Conservation (phyloP, 345 rosid species). For the Cardamine occulta region DNA sequence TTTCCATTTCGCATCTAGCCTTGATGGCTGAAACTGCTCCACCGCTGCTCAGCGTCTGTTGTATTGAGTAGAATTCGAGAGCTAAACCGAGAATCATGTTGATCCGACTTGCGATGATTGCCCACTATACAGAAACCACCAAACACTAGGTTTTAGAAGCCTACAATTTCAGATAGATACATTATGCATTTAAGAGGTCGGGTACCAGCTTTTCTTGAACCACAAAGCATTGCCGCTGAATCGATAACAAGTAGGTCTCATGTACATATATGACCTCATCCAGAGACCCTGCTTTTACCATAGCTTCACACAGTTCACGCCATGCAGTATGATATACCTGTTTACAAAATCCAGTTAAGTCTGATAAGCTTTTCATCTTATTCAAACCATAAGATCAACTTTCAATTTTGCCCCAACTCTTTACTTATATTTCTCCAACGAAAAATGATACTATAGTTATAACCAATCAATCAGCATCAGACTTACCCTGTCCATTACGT, state of each 20-base stretch:
- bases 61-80: constrained; percentile 85
- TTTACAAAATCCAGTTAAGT: constrained; percentile 41
- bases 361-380: constrained; percentile 8
- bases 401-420: neutral
- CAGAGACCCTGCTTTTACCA: constrained; percentile 85
- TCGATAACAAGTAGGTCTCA: constrained; percentile 84
- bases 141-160: constrained; percentile 8
- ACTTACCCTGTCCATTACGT: constrained; percentile 97
- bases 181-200: constrained; percentile 23
- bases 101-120: constrained; percentile 88
- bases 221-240: constrained; percentile 96
- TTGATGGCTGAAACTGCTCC: constrained; percentile 81
- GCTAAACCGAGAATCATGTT: constrained; percentile 89
- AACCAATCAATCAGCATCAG: constrained; percentile 28
- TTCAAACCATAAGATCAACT: constrained; percentile 4
- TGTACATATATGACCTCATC: constrained; percentile 97
- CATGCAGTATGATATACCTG: constrained; percentile 98
- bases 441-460: neutral
- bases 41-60: constrained; percentile 76
- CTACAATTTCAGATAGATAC: neutral
- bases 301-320: constrained; percentile 93
- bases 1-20: constrained; percentile 84
- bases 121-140: constrained; percentile 63
- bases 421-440: neutral
- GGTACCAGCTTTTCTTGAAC: constrained; percentile 94